A percentile compares a stretch with the other conserved stretches of the same genome.
Conservation (phyloP, 2,329 filamentous ascomycete genomes). For the Setomelanomma holmii region DNA sequence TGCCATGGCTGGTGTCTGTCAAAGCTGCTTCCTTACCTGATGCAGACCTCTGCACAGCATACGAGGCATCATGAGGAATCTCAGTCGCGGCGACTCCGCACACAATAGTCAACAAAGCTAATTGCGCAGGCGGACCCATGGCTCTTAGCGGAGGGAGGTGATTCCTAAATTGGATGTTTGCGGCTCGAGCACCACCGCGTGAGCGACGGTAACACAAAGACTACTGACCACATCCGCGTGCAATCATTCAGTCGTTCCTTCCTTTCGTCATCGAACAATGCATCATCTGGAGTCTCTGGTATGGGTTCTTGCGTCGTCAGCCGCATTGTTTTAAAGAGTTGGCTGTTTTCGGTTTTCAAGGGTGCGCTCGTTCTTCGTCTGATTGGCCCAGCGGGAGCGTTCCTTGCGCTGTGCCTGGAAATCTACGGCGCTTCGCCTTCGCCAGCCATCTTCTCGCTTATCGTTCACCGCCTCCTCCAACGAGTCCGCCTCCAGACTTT, state of each 20-base stretch:
- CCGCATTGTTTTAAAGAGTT: conserved; percentile 32
- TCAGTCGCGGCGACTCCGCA: no score
- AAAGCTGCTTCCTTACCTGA: no score
- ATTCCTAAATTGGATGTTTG: conserved; percentile 15
- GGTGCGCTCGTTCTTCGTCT: conserved; percentile 33
- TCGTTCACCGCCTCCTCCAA: conserved; percentile 44
- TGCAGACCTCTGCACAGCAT: no score
- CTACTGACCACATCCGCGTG: conserved; percentile 15
- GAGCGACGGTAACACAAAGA: conserved; percentile 24
- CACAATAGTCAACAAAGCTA: conserved; percentile 15
- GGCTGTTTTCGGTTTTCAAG: conserved; percentile 34
- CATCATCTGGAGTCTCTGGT: conserved; percentile 30
- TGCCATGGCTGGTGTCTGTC: no score
- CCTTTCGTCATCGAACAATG: conserved; percentile 33
- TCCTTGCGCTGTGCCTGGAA: conserved; percentile 42
- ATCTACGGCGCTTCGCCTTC: conserved; percentile 36
- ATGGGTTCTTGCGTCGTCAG: conserved; percentile 37
- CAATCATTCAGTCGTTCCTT: conserved; percentile 9
- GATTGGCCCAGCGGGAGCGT: conserved; percentile 33
- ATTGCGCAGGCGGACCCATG: conserved; percentile 27
- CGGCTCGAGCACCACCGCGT: conserved; percentile 21
- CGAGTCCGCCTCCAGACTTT: conserved; percentile 36
- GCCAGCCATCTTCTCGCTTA: conserved; percentile 38
- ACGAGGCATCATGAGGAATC: no score
- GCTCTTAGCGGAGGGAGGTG: conserved; percentile 14